Conservation (phyloP, 306 rosid genomes). For the Lathyrus tuberosus region DNA sequence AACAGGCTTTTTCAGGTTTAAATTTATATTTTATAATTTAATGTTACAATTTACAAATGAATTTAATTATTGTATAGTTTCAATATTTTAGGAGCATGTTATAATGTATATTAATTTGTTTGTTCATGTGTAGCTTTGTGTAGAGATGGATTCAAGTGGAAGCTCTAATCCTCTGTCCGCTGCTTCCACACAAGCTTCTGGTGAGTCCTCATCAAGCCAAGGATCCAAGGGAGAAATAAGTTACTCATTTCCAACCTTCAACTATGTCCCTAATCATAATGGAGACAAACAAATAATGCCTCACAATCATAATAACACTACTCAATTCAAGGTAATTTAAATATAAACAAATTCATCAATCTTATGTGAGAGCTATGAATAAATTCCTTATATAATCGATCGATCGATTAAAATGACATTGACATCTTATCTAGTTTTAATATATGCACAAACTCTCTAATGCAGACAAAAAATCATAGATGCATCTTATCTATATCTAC, state of each 20-base stretch:
- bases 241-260: constrained; percentile 66
- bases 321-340: constrained; percentile 45
- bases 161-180: constrained; percentile 47
- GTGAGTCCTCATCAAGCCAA: constrained; percentile 60
- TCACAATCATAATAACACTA: constrained; percentile 32
- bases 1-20: constrained; percentile 70
- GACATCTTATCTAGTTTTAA: too few relatives aligned
- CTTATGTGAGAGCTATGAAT: too few relatives aligned
- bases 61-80: too few relatives aligned
- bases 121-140: constrained; percentile 54
- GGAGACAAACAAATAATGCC: constrained; percentile 36
- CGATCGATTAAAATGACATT: too few relatives aligned
- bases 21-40: not conserved
- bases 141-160: constrained; percentile 62
- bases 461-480: too few relatives aligned
- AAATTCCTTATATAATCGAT: too few relatives aligned
- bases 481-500: too few relatives aligned
- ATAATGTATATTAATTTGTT: not conserved
- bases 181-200: constrained; percentile 54
- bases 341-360: not conserved
- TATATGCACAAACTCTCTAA: too few relatives aligned
- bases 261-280: constrained; percentile 37
- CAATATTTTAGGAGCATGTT: too few relatives aligned
- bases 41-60: too few relatives aligned
- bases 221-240: constrained; percentile 49